A percentile compares a stretch with the other conserved stretches of the same genome.
These are phyloP conservation scores for Penicillium frequentans DNA, from an alignment of 2,329 filamentous ascomycete genomes.

Conservation along the genomic window DNA sequence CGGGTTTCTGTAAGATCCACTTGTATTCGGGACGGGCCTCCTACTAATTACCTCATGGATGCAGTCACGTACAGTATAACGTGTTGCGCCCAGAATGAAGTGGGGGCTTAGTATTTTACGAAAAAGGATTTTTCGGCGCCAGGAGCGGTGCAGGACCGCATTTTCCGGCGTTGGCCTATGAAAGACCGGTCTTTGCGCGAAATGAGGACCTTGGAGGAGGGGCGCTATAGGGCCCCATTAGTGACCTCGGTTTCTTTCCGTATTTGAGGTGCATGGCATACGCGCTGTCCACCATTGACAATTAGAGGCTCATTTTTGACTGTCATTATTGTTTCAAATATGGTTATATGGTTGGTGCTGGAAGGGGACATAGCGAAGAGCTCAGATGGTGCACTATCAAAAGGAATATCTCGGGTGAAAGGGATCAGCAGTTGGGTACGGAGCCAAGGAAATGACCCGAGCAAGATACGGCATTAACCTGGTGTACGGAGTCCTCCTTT, in stretches of 20 bases:
- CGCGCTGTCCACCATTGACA: not conserved
- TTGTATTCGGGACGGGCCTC: constrained; percentile 20
- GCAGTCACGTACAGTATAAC: constrained; percentile 11
- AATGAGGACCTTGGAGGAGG: constrained; percentile 25
- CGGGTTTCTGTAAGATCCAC: not conserved
- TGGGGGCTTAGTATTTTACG: not conserved
- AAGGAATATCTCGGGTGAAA: not conserved
- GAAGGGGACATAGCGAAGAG: constrained; percentile 4
- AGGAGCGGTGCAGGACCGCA: constrained; percentile 16
- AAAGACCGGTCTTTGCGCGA: constrained; percentile 11
- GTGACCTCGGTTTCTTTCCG: constrained; percentile 4
- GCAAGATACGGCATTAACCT: not conserved
- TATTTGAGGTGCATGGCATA: constrained; percentile 7
- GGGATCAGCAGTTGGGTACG: not conserved
- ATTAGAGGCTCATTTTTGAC: not conserved
- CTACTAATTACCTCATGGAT: constrained; percentile 11
- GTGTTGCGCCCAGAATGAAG: not conserved
- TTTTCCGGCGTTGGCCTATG: constrained; percentile 16
- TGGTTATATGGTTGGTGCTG: not conserved
- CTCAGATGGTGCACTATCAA: constrained; percentile 2
- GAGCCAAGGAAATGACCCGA: not conserved
- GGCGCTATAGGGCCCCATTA: constrained; percentile 17
- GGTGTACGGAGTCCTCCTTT: not conserved
- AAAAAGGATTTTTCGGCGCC: constrained; percentile 19
- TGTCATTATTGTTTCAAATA: not conserved